Base-by-base conservation (phyloP, 129 eudicot genomes). In the Chrysanthemum makinoi region DNA sequence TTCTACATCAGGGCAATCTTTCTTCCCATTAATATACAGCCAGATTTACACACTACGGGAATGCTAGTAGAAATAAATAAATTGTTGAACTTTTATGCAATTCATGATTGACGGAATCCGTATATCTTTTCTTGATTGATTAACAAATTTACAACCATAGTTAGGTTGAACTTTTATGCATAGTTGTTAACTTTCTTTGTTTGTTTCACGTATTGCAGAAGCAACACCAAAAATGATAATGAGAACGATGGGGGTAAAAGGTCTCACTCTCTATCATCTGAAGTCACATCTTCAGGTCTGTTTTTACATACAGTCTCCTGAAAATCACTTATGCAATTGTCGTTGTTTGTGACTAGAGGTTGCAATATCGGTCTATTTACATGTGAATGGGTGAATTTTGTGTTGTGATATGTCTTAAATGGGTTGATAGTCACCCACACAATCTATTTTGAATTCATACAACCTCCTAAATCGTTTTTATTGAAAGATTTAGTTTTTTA, bases 231-330 rank as follows among this genome's bases (percentile, higher is more conserved):
- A 88, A 63, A 82, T 86, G 74, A 83, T 88, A 64, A 68, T 88
- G 88, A 85, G 90, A 83, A 80, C 95, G 52, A 88, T 88, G 95
- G 95, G 95, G 35, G 90, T 88, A 13, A 88, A 88, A 76, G 95
- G 95, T 58, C 85, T 88, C 62, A 88, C 95, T 48, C 85, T 88
- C 66, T 88, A 88, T 77, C 95, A 88, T 78, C 77, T 88, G 74
- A 88, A 88, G 81, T 88, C 90, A 6, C 95, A 88, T 83, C 86
- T 88, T 47, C 95, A 88, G 95, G 95, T 88, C 63, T 59, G 62
- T 19, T 39, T 18, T 72, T 62, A 16, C 26, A 12, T 70, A 11
- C 49, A 2, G 9, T 19, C 28, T 60, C 2, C 57, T 8, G 46
- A 60, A 70, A 61, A 51, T 33, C 19, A 2, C 14, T 14, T 50